phyloP scores from a whole-genome alignment of 176 grass and related monocot genomes.

The Raddia guianensis region DNA sequence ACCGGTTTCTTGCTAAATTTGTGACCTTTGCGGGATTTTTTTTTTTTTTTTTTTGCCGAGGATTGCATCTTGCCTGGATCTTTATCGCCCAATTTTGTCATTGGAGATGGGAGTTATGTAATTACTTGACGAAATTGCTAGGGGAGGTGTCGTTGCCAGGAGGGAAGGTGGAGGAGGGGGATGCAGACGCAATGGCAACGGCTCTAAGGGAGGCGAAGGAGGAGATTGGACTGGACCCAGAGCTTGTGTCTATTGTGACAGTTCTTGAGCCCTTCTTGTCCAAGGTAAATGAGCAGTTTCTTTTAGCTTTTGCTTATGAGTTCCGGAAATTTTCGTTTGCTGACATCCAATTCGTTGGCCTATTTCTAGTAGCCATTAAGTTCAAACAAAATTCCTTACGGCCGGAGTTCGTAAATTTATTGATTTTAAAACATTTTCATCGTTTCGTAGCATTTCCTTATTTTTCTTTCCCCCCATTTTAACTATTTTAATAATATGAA shows the following conservation, averaged over 20 bases:
- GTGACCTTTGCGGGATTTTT: background rate
- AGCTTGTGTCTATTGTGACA: slow-evolving; percentile 64
- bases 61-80: background rate
- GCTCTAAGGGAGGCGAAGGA: slow-evolving; percentile 84
- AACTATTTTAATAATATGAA: too few relatives aligned
- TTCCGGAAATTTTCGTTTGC: too few relatives aligned
- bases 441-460: too few relatives aligned
- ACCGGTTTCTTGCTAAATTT: slow-evolving; percentile 5
- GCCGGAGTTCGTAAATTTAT: too few relatives aligned
- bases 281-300: slow-evolving; percentile 54
- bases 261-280: slow-evolving; percentile 89
- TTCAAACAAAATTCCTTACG: too few relatives aligned
- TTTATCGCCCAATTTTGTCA: background rate
- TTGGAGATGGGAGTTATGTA: background rate
- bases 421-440: too few relatives aligned
- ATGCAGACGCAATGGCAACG: slow-evolving; percentile 74
- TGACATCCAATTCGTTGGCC: too few relatives aligned
- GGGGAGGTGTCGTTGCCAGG: slow-evolving; percentile 93
- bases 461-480: too few relatives aligned
- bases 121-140: slow-evolving; percentile 42
- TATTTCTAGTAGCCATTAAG: too few relatives aligned
- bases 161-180: slow-evolving; percentile 85
- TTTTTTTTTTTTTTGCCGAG: background rate
- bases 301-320: slow-evolving; percentile 1
- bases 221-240: slow-evolving; percentile 83